Percentiles rank a stretch among this genome's conserved stretches.
Conservation (phyloP, 129 eudicot species). For the Artemisia annua region DNA sequence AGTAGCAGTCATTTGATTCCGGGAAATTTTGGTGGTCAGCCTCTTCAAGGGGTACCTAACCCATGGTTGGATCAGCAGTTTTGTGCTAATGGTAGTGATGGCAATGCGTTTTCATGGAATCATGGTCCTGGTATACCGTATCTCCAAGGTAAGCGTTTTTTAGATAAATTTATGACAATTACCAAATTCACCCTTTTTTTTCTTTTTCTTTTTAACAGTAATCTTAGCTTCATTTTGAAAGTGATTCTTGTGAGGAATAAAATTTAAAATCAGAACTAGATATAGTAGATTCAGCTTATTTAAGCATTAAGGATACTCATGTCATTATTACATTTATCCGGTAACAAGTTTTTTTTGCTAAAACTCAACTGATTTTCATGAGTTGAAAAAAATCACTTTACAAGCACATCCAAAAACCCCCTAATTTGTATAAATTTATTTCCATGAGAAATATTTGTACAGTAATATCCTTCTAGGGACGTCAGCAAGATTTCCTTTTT, state of each 20-base stretch:
- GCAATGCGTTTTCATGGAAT: slow-evolving; percentile 56
- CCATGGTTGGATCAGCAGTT: slow-evolving; percentile 75
- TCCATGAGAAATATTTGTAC: not conserved
- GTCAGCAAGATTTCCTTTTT: slow-evolving; percentile 17
- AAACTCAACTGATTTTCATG: not conserved
- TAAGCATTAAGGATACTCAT: too few relatives aligned
- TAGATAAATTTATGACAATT: slow-evolving; percentile 2
- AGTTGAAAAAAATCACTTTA: not conserved
- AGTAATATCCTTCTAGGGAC: not conserved
- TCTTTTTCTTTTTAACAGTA: not conserved
- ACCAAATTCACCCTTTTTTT: not conserved
- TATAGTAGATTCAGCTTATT: too few relatives aligned
- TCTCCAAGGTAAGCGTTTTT: slow-evolving; percentile 52
- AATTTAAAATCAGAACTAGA: not conserved
- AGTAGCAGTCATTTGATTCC: slow-evolving; percentile 48
- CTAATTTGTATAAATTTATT: slow-evolving; percentile 8
- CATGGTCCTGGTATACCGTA: slow-evolving; percentile 59
- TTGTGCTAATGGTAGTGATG: slow-evolving; percentile 47
- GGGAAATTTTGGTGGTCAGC: slow-evolving; percentile 52
- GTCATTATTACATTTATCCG: too few relatives aligned
- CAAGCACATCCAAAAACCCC: not conserved
- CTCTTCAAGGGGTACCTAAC: slow-evolving; percentile 47
- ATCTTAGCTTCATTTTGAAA: not conserved
- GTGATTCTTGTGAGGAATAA: not conserved
- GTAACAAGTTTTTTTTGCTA: too few relatives aligned